Conservation (phyloP, 2,329 filamentous ascomycete species). For the Hymenoscyphus fraxineus region DNA sequence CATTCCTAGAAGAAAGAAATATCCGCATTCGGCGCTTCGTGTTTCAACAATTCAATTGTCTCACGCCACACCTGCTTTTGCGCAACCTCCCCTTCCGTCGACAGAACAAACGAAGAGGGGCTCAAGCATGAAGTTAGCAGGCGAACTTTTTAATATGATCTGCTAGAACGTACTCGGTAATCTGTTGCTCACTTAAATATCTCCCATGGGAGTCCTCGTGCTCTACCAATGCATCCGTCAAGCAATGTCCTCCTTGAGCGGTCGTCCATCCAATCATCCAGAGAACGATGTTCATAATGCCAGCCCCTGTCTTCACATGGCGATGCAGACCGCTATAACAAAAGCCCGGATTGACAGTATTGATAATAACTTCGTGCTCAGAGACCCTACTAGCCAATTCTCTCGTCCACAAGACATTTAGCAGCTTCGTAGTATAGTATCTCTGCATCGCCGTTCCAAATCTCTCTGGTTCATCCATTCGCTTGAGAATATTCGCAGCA, state of each 20-base stretch:
- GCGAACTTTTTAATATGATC: background rate
- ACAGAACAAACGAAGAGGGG: conserved; percentile 2
- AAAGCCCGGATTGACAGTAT: conserved; percentile 1
- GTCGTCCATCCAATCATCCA: conserved; percentile 4
- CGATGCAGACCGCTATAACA: conserved; percentile 7
- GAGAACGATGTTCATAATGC: background rate
- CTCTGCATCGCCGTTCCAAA: background rate
- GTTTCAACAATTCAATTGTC: conserved; percentile 1
- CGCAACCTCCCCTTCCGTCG: background rate
- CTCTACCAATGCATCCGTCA: conserved; percentile 3
- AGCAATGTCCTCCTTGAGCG: background rate
- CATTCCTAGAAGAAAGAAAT: background rate
- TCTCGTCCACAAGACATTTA: conserved; percentile 1
- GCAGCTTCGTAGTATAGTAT: background rate
- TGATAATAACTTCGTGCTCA: background rate
- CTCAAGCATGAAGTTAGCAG: background rate
- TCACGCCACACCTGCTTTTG: conserved; percentile 6
- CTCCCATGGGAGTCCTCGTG: background rate
- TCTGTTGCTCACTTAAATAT: background rate
- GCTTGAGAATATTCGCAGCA: conserved; percentile 3
- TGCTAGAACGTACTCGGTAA: background rate
- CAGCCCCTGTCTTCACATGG: background rate
- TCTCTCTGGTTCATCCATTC: conserved; percentile 4
- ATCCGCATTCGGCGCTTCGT: background rate
- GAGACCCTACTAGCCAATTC: background rate